Evolutionary conservation across 1,139 yeast genomes (phyloP), one percentile per base, ranked within the genome.

Genomic region (Geotrichum carabidarum): DNA sequence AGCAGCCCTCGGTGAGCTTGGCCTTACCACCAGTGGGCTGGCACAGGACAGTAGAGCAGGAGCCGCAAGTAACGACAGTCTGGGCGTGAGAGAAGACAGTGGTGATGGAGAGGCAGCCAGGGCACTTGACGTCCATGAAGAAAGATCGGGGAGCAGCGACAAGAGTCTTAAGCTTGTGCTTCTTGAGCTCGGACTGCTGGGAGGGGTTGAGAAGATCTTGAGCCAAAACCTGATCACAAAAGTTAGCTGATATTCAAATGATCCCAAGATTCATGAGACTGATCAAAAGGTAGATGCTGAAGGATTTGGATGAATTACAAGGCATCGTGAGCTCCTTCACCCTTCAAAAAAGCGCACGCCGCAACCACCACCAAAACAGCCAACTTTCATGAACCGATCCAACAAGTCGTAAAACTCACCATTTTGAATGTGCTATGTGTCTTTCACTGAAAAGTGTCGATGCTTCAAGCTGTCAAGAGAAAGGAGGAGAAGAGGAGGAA

Each of bases 1-100:
- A 93, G 74, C 94, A 86, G 76, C 99, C 99, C 82, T 93, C 99
- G 69, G 98, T 88, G 78, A 93, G 86, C 80, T 88, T 90, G 74
- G 98, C 97, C 84, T 93, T 93, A 83, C 99, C 99, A 83, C 99
- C 99, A 67, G 98, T 89, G 74, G 99, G 99, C 75, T 94, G 87
- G 80, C 98, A 91, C 74, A 93, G 87, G 65, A 93, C 97, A 67
- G 96, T 91, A 70, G 98, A 86, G 80, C 99, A 93, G 65, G 95
- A 84, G 74, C 94, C 98, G 82, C 99, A 93, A 74, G 97, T 87
- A 74, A 93, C 99, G 70, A 97, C 98, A 69, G 98, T 93, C 82
- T 93, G 99, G 65, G 99, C 98, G 80, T 93, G 99, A 67, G 98
- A 91, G 86, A 93, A 93, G 69, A 93, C 97, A 67, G 98, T 93